Evolutionary conservation across 768 basidiomycete species (phyloP).

Genomic region (Lentinula aciculospora): DNA sequence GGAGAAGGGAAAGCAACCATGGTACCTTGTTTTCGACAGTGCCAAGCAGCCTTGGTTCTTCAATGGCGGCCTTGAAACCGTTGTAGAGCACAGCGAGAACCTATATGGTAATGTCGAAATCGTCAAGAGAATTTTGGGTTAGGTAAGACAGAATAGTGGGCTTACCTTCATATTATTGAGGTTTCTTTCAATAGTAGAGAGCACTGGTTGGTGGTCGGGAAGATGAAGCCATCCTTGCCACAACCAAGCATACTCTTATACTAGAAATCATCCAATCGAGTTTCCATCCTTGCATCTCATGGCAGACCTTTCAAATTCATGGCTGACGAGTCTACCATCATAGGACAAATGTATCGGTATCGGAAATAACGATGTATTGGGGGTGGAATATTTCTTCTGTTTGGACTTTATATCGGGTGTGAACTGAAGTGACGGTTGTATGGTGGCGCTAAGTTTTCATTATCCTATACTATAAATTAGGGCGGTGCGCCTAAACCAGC

Average conservation of each 20-base stretch:
- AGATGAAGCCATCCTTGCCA: neutral
- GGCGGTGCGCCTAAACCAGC: too few species aligned
- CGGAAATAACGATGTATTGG: too few species aligned
- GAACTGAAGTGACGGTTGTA: too few species aligned
- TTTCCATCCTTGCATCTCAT: neutral
- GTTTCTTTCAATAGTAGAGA: neutral
- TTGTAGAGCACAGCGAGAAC: constrained; percentile 72
- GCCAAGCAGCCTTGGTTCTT: constrained; percentile 74
- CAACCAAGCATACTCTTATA: neutral
- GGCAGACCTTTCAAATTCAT: too few species aligned
- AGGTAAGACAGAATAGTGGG: neutral
- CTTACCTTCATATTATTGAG: neutral
- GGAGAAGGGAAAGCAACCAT: neutral
- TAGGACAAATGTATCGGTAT: too few species aligned
- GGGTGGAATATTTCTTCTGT: too few species aligned
- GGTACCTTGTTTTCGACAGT: constrained; percentile 84
- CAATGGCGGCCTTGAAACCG: constrained; percentile 56
- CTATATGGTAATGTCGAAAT: constrained; percentile 22
- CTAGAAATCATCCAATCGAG: too few species aligned
- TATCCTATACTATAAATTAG: too few species aligned
- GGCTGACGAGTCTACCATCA: too few species aligned
- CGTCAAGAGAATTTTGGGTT: neutral
- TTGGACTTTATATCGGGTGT: too few species aligned
- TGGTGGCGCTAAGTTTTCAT: too few species aligned
- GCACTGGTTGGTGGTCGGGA: neutral